These are phyloP conservation scores for Cunninghamia lanceolata DNA, from an alignment of 75 land plant genomes.

Conservation along the genomic window DNA sequence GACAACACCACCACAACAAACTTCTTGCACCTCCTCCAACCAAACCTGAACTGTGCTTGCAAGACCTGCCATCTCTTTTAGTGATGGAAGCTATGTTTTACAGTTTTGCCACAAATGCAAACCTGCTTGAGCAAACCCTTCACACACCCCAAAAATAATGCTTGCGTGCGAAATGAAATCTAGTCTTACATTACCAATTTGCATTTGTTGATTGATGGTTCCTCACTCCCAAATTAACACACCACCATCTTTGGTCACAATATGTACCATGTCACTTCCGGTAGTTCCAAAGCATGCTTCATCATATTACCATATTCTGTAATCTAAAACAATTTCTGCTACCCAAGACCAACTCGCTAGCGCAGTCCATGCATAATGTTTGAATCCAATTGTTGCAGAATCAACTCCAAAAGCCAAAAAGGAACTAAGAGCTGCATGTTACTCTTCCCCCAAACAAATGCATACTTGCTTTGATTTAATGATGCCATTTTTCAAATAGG, in stretches of 20 bases:
- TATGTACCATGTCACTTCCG: not conserved
- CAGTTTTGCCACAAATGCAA: not conserved
- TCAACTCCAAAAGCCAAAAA: not conserved
- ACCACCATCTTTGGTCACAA: not conserved
- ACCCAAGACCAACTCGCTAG: not conserved
- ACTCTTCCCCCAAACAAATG: not conserved
- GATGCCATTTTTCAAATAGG: too few species aligned
- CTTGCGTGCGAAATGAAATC: too few species aligned
- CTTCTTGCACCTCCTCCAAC: not conserved
- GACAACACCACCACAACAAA: too few species aligned
- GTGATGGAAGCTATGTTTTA: not conserved
- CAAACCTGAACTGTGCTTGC: not conserved
- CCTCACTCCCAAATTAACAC: not conserved
- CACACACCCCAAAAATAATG: too few species aligned
- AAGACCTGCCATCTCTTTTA: not conserved
- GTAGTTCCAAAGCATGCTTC: not conserved
- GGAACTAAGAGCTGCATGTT: not conserved
- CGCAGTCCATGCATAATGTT: not conserved
- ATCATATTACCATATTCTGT: not conserved
- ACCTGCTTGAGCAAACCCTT: too few species aligned
- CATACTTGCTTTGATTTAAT: too few species aligned
- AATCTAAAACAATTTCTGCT: not conserved
- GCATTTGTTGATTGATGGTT: not conserved
- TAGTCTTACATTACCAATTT: not conserved
- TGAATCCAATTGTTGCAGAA: not conserved